Evolutionary conservation across 176 grass and related monocot species (phyloP).

Genomic region (Raddia distichophylla): DNA sequence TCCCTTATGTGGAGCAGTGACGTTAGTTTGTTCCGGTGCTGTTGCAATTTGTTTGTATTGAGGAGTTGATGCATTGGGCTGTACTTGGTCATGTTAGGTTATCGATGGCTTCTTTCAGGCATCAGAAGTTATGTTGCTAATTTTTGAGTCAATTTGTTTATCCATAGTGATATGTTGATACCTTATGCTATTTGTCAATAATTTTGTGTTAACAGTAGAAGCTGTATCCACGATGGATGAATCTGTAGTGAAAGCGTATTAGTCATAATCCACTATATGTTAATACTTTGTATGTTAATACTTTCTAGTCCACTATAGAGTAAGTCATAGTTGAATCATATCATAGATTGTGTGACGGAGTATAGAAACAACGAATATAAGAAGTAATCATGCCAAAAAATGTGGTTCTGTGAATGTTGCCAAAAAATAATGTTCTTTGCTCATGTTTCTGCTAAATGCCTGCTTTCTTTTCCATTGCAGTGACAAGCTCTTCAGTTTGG

Average conservation of each 20-base stretch:
- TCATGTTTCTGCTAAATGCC: constrained; percentile 8
- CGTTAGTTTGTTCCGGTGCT: neutral
- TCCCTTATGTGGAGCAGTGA: neutral
- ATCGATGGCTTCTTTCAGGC: neutral
- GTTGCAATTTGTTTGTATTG: constrained; percentile 13
- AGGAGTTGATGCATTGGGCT: neutral
- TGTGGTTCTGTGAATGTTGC: neutral
- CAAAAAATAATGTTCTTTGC: neutral
- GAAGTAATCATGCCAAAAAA: too few relatives aligned
- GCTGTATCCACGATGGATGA: neutral
- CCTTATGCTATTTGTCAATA: neutral
- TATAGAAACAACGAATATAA: too few relatives aligned
- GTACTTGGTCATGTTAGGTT: neutral
- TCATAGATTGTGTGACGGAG: neutral
- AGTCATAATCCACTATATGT: neutral
- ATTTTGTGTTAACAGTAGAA: neutral
- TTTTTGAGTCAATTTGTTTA: neutral
- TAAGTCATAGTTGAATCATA: neutral
- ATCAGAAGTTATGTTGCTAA: neutral
- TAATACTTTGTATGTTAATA: too few relatives aligned
- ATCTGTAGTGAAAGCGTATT: neutral
- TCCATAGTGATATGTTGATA: neutral
- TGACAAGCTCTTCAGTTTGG: constrained; percentile 97
- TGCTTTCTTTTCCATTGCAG: constrained; percentile 52
- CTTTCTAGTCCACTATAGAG: too few relatives aligned